Percentiles rank a stretch among this genome's conserved stretches.
These are phyloP conservation scores for Dictyostelium firmibasis DNA, from an alignment of 78 protist genomes.

Conservation along the genomic window DNA sequence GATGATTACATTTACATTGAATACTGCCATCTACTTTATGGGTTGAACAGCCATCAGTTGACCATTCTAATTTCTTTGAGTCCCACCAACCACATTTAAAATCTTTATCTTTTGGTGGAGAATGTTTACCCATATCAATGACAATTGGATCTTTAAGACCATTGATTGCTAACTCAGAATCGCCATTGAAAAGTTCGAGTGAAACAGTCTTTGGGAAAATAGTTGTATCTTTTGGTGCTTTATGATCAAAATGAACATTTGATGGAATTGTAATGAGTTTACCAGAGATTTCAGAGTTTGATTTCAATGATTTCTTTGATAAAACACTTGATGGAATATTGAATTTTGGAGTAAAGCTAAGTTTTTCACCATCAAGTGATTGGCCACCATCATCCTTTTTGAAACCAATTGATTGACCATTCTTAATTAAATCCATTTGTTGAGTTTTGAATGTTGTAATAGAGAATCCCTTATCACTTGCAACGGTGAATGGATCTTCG, in stretches of 20 bases:
- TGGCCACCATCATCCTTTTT: neutral
- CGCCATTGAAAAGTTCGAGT: neutral
- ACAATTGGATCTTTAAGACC: neutral
- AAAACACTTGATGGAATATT: neutral
- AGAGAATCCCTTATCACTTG: conserved; percentile 29
- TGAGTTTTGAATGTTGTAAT: conserved; percentile 33
- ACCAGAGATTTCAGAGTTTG: neutral
- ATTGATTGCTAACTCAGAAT: neutral
- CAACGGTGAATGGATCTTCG: conserved; percentile 3
- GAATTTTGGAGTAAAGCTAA: neutral
- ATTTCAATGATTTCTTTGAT: neutral
- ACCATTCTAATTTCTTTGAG: neutral
- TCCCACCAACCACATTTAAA: conserved; percentile 54
- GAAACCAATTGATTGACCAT: neutral
- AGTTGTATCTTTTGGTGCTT: neutral
- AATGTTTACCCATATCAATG: conserved; percentile 8
- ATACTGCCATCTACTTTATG: neutral
- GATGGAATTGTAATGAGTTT: conserved; percentile 10
- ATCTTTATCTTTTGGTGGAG: neutral
- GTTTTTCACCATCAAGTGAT: neutral
- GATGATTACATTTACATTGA: conserved; percentile 52
- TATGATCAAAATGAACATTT: neutral
- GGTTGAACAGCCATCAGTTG: conserved; percentile 17
- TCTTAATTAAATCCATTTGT: neutral
- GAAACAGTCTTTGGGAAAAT: neutral